Conservation (phyloP, 1,284 basidiomycete species). For the Ustilago vetiveriae region DNA sequence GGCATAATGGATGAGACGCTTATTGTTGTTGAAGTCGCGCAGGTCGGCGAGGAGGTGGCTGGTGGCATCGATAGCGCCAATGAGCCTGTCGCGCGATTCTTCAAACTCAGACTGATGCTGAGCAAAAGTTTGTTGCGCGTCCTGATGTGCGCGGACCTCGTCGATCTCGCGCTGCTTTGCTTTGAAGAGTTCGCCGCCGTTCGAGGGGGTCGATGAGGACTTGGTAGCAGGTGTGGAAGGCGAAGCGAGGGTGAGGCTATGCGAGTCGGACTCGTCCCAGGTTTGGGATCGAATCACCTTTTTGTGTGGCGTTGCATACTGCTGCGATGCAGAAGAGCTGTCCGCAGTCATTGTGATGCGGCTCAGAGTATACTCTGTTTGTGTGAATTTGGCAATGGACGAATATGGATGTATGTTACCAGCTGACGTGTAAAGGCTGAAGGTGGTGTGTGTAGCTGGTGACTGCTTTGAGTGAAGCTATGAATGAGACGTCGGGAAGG, state of each 20-base stretch:
- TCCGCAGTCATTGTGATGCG: constrained; percentile 15
- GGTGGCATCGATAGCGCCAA: constrained; percentile 76
- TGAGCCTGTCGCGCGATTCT: constrained; percentile 39
- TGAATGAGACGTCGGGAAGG: constrained; percentile 3
- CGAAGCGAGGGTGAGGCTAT: constrained; percentile 24
- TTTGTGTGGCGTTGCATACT: constrained; percentile 33
- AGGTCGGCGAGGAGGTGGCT: constrained; percentile 78
- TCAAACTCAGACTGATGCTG: constrained; percentile 49
- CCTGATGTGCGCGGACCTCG: constrained; percentile 14
- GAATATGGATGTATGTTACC: not conserved
- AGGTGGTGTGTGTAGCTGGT: not conserved
- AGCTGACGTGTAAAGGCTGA: not conserved
- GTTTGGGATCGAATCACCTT: constrained; percentile 29
- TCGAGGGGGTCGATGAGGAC: constrained; percentile 9
- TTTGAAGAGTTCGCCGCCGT: constrained; percentile 28
- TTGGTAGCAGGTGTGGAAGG: constrained; percentile 26
- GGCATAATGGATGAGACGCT: constrained; percentile 89
- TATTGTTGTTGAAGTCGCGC: constrained; percentile 81
- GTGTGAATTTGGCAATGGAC: no score
- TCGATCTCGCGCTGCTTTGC: constrained; percentile 31
- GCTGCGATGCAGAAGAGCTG: constrained; percentile 14
- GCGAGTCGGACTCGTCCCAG: constrained; percentile 28
- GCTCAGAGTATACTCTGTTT: not conserved
- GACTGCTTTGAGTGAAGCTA: not conserved
- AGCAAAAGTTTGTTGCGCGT: constrained; percentile 34